phyloP scores from a whole-genome alignment of 73 alveolate species.

The Durusdinium trenchii region DNA sequence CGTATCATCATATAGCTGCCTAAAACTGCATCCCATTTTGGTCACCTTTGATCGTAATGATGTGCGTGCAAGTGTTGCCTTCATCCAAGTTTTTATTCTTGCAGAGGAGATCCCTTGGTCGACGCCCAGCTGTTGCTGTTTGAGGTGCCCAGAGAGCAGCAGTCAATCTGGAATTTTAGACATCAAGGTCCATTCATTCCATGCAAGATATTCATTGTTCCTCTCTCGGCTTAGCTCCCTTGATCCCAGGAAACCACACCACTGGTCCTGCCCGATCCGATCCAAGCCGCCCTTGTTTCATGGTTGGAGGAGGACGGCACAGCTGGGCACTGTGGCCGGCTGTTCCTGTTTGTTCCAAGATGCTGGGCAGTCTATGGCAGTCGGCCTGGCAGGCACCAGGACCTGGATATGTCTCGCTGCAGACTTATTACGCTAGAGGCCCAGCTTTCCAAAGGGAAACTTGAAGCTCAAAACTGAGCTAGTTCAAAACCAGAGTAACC shows the following conservation, averaged over 20 bases:
- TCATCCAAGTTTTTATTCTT: neutral
- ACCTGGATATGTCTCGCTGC: constrained; percentile 84
- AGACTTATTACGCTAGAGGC: constrained; percentile 37
- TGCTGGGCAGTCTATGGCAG: too few relatives aligned
- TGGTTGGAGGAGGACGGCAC: constrained; percentile 76
- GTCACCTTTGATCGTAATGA: neutral
- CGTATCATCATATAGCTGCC: too few relatives aligned
- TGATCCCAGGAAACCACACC: constrained; percentile 37
- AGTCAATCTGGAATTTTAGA: too few relatives aligned
- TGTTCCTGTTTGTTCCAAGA: too few relatives aligned
- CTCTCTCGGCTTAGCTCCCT: neutral
- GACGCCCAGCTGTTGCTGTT: constrained; percentile 77
- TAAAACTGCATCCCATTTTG: neutral
- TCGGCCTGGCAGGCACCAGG: constrained; percentile 26
- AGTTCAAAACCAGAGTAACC: too few relatives aligned
- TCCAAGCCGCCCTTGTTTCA: constrained; percentile 51
- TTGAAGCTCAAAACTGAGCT: too few relatives aligned
- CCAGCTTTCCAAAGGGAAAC: neutral
- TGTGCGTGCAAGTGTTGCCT: neutral
- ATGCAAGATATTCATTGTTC: neutral
- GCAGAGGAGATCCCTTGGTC: constrained; percentile 70
- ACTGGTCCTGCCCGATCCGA: constrained; percentile 76
- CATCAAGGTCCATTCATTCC: neutral
- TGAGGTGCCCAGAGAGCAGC: constrained; percentile 8
- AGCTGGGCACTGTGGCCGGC: neutral